phyloP scores from a whole-genome alignment of 2,329 filamentous ascomycete genomes.

The Epichloe glyceriae region DNA sequence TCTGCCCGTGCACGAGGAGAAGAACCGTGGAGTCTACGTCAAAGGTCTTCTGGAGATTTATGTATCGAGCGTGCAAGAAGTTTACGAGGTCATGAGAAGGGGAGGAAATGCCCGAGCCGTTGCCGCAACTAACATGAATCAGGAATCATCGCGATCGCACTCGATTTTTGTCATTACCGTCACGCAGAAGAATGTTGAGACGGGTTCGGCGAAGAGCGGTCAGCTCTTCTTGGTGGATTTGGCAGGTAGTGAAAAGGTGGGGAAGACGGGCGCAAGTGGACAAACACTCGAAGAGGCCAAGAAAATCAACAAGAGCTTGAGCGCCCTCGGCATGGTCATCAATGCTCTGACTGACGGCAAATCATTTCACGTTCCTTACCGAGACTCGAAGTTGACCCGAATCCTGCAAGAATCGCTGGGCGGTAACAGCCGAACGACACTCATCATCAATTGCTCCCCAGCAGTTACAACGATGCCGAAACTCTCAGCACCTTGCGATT shows the following conservation, averaged over 20 bases:
- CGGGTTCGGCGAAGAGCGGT: constrained; percentile 88
- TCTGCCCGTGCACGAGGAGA: constrained; percentile 93
- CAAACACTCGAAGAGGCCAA: constrained; percentile 97
- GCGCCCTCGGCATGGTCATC: constrained; percentile 97
- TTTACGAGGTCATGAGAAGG: constrained; percentile 91
- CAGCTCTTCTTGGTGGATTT: constrained; percentile 96
- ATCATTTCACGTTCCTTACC: constrained; percentile 90
- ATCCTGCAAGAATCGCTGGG: constrained; percentile 95
- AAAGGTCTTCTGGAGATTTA: constrained; percentile 93
- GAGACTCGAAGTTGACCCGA: constrained; percentile 94
- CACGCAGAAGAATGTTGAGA: constrained; percentile 95
- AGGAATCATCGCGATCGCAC: constrained; percentile 94
- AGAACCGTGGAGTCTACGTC: constrained; percentile 90
- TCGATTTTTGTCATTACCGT: constrained; percentile 97
- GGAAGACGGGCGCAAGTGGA: constrained; percentile 94
- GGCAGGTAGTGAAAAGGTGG: constrained; percentile 95
- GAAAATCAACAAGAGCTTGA: constrained; percentile 99
- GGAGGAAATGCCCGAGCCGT: constrained; percentile 85
- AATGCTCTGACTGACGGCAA: constrained; percentile 94
- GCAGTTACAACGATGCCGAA: constrained; percentile 94
- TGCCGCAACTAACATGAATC: constrained; percentile 97
- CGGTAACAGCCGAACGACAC: constrained; percentile 94
- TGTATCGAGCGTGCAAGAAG: constrained; percentile 87
- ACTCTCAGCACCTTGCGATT: constrained; percentile 87
- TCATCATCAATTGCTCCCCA: constrained; percentile 98